A percentile compares a stretch with the other conserved stretches of the same genome.
These are phyloP conservation scores for Coniochaeta sp. DNA, from an alignment of 2,329 filamentous ascomycete genomes.

Conservation along the genomic window DNA sequence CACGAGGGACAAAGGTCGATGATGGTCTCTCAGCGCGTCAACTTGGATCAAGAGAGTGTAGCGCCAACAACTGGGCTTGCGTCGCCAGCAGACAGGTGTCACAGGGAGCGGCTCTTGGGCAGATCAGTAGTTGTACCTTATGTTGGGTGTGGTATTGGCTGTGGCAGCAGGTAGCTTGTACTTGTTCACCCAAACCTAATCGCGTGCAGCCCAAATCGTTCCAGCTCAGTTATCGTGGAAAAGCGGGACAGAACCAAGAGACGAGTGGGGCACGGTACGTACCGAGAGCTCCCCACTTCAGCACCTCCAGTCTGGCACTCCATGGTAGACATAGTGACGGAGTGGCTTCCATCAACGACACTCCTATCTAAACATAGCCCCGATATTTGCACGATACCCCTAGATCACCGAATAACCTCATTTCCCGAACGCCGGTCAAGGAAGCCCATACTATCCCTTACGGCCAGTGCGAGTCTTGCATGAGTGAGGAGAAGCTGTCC, in stretches of 20 bases:
- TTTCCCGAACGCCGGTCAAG: no score
- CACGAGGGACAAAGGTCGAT: not conserved
- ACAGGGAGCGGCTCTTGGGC: not conserved
- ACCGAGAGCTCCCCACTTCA: conserved; percentile 1
- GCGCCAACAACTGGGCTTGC: not conserved
- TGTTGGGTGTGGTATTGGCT: not conserved
- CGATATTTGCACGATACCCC: not conserved
- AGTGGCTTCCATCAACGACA: not conserved
- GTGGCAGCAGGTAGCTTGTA: not conserved
- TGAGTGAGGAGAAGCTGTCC: not conserved
- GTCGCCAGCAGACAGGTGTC: no score
- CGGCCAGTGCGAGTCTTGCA: not conserved
- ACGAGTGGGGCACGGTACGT: not conserved
- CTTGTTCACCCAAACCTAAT: not conserved
- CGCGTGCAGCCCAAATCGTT: not conserved
- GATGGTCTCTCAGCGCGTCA: not conserved
- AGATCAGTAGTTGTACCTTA: not conserved
- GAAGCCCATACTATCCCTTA: not conserved
- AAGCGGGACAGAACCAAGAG: not conserved
- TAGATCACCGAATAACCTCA: not conserved
- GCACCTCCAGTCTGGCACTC: no score
- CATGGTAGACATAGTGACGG: not conserved
- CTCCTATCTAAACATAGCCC: not conserved
- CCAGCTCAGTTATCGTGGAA: not conserved
- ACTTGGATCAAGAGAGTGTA: no score